phyloP scores from a whole-genome alignment of 192 early-diverging fungal species.

The Gaertneriomyces semiglobifer region DNA sequence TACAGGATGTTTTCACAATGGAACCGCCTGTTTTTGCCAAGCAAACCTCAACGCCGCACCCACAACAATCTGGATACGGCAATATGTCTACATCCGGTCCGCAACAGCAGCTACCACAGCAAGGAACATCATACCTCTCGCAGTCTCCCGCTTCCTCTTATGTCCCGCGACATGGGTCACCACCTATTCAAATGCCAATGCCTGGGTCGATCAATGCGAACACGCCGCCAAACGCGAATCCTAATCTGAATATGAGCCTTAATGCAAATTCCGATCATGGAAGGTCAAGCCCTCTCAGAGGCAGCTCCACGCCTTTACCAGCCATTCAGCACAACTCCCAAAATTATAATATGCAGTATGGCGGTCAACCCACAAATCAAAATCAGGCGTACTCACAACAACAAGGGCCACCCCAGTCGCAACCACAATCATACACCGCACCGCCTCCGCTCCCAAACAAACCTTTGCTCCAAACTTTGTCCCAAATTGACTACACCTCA shows the following conservation, averaged over 20 bases:
- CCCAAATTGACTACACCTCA: too few species aligned
- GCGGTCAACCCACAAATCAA: too few species aligned
- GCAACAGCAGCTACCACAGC: conserved; percentile 23
- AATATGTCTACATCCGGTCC: conserved; percentile 17
- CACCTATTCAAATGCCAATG: not conserved
- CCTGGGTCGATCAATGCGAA: not conserved
- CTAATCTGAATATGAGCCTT: not conserved
- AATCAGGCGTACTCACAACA: too few species aligned
- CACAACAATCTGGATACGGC: conserved; percentile 13
- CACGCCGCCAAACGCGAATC: not conserved
- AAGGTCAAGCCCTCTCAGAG: not conserved
- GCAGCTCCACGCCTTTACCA: not conserved
- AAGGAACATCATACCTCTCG: not conserved
- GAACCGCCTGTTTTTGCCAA: conserved; percentile 76
- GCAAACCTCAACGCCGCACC: conserved; percentile 34
- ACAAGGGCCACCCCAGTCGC: too few species aligned
- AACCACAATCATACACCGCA: not conserved
- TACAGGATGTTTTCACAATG: conserved; percentile 68
- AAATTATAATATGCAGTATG: too few species aligned
- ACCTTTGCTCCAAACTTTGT: not conserved
- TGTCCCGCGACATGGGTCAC: not conserved
- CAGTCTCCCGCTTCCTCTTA: too few species aligned
- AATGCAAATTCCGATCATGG: not conserved
- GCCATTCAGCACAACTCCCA: too few species aligned
- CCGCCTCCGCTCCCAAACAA: conserved; percentile 17